Percentiles rank a stretch among this genome's conserved stretches.
These are phyloP conservation scores for Saitozyma podzolica DNA, from an alignment of 768 basidiomycete species.

Conservation along the genomic window DNA sequence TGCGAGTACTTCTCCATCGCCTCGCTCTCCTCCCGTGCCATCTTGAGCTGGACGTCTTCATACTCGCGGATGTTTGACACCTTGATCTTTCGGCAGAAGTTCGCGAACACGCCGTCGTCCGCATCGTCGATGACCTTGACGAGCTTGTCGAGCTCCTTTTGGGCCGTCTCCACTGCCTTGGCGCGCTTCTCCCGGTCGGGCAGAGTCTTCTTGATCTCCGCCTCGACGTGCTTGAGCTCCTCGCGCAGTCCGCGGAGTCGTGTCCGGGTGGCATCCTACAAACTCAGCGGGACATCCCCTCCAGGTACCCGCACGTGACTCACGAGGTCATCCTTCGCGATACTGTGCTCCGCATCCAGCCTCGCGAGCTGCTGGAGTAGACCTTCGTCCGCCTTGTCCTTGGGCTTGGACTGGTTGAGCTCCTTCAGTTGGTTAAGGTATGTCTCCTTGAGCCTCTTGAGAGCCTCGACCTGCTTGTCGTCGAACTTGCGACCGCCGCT, in stretches of 20 bases:
- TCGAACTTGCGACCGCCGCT: slow-evolving; percentile 87
- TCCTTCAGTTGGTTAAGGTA: slow-evolving; percentile 76
- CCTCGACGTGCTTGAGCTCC: slow-evolving; percentile 71
- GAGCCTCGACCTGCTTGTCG: slow-evolving; percentile 77
- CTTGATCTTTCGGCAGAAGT: slow-evolving; percentile 77
- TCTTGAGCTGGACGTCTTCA: slow-evolving; percentile 84
- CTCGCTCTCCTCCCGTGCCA: slow-evolving; percentile 83
- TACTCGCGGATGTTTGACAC: slow-evolving; percentile 85
- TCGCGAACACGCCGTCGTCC: slow-evolving; percentile 74
- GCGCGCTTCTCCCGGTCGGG: slow-evolving; percentile 54
- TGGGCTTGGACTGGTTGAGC: slow-evolving; percentile 77
- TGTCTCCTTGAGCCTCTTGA: slow-evolving; percentile 29
- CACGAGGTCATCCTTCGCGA: slow-evolving; percentile 82
- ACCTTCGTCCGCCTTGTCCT: slow-evolving; percentile 78
- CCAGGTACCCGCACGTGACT: slow-evolving; percentile 29
- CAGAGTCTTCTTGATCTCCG: slow-evolving; percentile 33
- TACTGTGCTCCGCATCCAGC: slow-evolving; percentile 71
- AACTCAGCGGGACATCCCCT: not conserved
- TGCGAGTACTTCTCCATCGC: slow-evolving; percentile 78
- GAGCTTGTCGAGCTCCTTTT: slow-evolving; percentile 62
- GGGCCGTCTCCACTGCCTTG: slow-evolving; percentile 59
- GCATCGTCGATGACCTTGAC: slow-evolving; percentile 66
- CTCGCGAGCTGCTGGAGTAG: slow-evolving; percentile 73
- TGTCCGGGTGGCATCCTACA: slow-evolving; percentile 70
- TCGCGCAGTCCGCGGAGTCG: slow-evolving; percentile 76